These are phyloP conservation scores for Aspergillus nomiae DNA, from an alignment of 2,329 filamentous ascomycete species.

Conservation along the genomic window DNA sequence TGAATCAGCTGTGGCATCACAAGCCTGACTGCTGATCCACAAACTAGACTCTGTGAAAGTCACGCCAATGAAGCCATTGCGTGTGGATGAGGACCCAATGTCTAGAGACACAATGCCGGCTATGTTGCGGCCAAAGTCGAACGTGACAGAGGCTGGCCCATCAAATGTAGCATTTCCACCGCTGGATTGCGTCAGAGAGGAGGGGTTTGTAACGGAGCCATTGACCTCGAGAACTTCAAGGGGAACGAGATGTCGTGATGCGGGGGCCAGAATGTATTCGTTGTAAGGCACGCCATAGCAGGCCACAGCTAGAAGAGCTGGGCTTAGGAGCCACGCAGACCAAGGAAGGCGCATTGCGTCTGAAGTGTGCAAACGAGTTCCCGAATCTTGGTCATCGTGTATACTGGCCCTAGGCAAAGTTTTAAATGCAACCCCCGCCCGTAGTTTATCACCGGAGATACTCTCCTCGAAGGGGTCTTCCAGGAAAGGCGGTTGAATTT, in stretches of 20 bases:
- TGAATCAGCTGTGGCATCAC: conserved; percentile 51
- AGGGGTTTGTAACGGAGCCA: conserved; percentile 29
- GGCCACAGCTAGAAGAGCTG: conserved; percentile 11
- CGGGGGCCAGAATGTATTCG: conserved; percentile 38
- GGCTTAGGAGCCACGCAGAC: conserved; percentile 13
- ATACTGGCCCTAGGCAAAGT: background rate
- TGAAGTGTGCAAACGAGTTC: background rate
- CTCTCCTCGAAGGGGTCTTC: background rate
- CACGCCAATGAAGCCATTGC: conserved; percentile 39
- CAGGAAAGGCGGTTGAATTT: background rate
- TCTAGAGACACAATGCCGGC: conserved; percentile 41
- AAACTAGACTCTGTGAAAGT: conserved; percentile 45
- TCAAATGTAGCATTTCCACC: conserved; percentile 16
- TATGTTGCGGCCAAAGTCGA: conserved; percentile 44
- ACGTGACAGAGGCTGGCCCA: conserved; percentile 37
- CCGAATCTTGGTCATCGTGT: background rate
- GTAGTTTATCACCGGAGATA: background rate
- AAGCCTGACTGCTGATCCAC: conserved; percentile 51
- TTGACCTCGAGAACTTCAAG: conserved; percentile 29
- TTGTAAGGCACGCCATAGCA: conserved; percentile 27
- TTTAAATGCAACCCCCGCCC: background rate
- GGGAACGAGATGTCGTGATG: conserved; percentile 29
- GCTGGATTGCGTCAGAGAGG: conserved; percentile 14
- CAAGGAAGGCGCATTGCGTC: background rate
- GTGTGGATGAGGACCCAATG: conserved; percentile 24